Percentiles rank a stretch among this genome's conserved stretches.
Conservation (phyloP, 352 stramenopile species). For the Thraustotheca clavata region DNA sequence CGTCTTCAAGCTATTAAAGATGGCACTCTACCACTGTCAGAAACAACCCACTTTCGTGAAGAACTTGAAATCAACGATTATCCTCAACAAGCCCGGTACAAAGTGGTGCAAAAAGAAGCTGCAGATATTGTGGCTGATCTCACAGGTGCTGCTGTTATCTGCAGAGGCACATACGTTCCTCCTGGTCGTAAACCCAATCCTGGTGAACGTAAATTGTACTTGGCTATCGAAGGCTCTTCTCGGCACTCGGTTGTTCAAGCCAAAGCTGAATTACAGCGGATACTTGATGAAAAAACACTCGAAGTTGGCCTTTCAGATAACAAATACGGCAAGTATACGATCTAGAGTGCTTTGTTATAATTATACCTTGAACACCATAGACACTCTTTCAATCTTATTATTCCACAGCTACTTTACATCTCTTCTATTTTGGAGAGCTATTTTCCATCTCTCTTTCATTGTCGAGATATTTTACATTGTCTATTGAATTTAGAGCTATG, state of each 20-base stretch:
- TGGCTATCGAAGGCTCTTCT: constrained; percentile 76
- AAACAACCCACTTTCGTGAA: constrained; percentile 56
- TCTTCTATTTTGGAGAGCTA: too few relatives aligned
- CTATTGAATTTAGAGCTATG: too few relatives aligned
- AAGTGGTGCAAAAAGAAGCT: constrained; percentile 81
- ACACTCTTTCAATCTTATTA: too few relatives aligned
- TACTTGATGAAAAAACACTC: constrained; percentile 84
- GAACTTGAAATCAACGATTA: constrained; percentile 95
- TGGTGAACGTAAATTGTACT: constrained; percentile 81
- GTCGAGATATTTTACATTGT: too few relatives aligned
- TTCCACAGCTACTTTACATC: too few relatives aligned
- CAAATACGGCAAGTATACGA: constrained; percentile 85
- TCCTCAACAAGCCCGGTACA: constrained; percentile 84
- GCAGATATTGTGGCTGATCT: constrained; percentile 81
- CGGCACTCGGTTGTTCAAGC: constrained; percentile 66
- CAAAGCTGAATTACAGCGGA: constrained; percentile 70
- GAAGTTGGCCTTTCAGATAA: constrained; percentile 78
- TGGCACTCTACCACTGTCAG: neutral
- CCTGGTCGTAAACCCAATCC: constrained; percentile 75
- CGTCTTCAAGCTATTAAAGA: constrained; percentile 1
- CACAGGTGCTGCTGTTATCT: constrained; percentile 81
- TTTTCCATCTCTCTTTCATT: too few relatives aligned
- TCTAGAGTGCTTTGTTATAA: too few relatives aligned
- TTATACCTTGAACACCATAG: too few relatives aligned
- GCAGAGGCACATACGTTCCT: constrained; percentile 82